phyloP scores from a whole-genome alignment of 768 basidiomycete species.

The Tricholoma terreum region DNA sequence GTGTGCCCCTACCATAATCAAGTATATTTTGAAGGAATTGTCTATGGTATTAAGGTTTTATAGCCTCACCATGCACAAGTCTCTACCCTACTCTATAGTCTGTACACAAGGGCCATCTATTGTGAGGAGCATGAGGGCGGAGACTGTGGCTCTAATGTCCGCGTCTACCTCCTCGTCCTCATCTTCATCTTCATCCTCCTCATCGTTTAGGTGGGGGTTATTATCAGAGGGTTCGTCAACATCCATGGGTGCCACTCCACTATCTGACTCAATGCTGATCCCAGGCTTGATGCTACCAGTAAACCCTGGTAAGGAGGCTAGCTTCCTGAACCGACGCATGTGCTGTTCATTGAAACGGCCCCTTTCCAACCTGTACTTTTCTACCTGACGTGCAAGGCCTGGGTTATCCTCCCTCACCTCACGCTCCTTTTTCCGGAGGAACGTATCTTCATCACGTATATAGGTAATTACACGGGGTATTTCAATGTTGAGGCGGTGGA shows the following conservation, averaged over 20 bases:
- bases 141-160: neutral
- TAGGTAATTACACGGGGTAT: slow-evolving; percentile 16
- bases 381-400: neutral
- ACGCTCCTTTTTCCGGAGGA: neutral
- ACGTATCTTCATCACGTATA: slow-evolving; percentile 10
- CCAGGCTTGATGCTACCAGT: neutral
- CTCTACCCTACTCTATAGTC: too few relatives aligned
- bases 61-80: too few relatives aligned
- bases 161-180: neutral
- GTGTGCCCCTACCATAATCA: too few relatives aligned
- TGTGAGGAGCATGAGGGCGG: neutral
- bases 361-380: neutral
- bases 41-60: too few relatives aligned
- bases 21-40: too few relatives aligned
- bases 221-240: neutral
- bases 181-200: neutral
- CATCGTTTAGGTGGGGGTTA: neutral
- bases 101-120: neutral
- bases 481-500: slow-evolving; percentile 21
- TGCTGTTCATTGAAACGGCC: neutral
- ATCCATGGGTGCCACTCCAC: neutral
- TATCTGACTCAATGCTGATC: neutral
- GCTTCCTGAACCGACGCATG: neutral
- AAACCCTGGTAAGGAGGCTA: neutral
- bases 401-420: neutral